phyloP scores from a whole-genome alignment of 495 filamentous ascomycete genomes.

The Aspergillus saccharolyticus region DNA sequence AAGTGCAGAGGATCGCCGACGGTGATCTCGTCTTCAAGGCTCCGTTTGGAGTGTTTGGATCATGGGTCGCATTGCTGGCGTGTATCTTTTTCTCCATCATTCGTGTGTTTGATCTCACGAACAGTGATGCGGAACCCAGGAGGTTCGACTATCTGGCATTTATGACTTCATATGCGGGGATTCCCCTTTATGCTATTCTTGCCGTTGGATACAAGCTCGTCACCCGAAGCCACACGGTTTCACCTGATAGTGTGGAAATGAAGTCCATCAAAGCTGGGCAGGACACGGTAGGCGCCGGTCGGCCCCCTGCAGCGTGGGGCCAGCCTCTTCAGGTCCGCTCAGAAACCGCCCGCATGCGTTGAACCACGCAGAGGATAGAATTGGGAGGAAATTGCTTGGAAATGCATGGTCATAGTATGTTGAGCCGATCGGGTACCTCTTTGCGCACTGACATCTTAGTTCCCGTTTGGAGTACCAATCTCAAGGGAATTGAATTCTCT shows the following conservation, averaged over 20 bases:
- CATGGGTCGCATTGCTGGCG: constrained; percentile 57
- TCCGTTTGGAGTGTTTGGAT: constrained; percentile 63
- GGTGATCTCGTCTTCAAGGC: constrained; percentile 63
- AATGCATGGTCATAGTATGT: too few species aligned
- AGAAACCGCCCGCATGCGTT: background rate
- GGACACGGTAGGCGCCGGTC: background rate
- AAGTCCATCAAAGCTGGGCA: background rate
- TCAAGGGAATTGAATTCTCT: too few species aligned
- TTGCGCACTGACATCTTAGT: background rate
- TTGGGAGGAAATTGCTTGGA: background rate
- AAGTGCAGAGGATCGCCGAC: constrained; percentile 61
- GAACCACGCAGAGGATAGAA: background rate
- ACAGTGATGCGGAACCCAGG: constrained; percentile 30
- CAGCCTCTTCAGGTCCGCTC: background rate
- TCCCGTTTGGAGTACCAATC: background rate
- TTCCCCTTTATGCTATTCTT: constrained; percentile 67
- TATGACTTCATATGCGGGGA: constrained; percentile 70
- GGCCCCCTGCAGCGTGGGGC: too few species aligned
- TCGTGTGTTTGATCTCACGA: constrained; percentile 67
- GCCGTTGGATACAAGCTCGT: constrained; percentile 63
- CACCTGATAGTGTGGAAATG: constrained; percentile 55
- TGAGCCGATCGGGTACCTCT: background rate
- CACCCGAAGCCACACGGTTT: constrained; percentile 45
- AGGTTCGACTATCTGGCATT: constrained; percentile 60
- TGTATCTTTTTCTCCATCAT: constrained; percentile 66